Conservation (phyloP, 495 filamentous ascomycete genomes). For the Talaromyces liani region DNA sequence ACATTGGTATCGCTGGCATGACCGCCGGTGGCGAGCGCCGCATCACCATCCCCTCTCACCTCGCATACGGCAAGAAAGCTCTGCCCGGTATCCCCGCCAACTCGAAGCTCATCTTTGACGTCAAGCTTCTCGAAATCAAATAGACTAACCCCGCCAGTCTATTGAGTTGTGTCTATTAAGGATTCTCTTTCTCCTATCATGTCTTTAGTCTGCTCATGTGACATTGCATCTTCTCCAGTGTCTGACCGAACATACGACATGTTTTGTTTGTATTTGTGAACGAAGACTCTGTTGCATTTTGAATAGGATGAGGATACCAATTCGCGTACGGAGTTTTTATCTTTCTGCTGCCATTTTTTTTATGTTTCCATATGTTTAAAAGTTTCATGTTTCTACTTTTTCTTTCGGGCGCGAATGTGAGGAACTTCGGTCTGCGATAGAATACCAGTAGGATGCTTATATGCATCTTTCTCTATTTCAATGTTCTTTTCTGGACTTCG, state of each 20-base stretch:
- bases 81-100: constrained; percentile 80
- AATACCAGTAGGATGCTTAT: neutral
- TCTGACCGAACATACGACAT: constrained; percentile 2
- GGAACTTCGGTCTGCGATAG: neutral
- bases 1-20: constrained; percentile 90
- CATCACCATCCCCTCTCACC: constrained; percentile 73
- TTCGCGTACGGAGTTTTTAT: neutral
- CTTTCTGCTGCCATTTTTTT: constrained; percentile 2
- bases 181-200: constrained; percentile 13
- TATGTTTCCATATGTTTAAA: constrained; percentile 1
- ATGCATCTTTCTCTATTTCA: neutral
- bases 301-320: constrained; percentile 1
- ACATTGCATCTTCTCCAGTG: constrained; percentile 9
- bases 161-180: too few species aligned
- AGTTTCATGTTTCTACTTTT: neutral
- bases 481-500: neutral
- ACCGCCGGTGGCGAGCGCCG: constrained; percentile 85
- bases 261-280: constrained; percentile 14
- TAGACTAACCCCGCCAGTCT: too few species aligned
- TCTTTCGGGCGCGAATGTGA: neutral
- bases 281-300: constrained; percentile 7
- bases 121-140: constrained; percentile 74
- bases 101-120: constrained; percentile 84
- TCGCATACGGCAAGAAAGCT: constrained; percentile 79
- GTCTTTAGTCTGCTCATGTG: constrained; percentile 4